Conservation (phyloP, 2,329 filamentous ascomycete species). For the Aspergillus pseudonomiae region DNA sequence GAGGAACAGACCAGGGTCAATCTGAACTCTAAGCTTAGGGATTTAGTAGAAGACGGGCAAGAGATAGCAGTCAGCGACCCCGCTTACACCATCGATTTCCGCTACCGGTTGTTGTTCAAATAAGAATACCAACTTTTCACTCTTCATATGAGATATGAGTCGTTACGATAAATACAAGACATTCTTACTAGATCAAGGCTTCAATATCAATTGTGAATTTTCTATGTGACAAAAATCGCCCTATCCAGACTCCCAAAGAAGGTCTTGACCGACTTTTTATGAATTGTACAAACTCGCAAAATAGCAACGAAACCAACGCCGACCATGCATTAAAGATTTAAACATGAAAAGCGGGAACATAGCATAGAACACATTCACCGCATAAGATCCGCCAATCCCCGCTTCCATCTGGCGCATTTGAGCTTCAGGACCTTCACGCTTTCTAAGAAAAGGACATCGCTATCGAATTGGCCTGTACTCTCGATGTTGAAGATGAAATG, state of each 20-base stretch:
- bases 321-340: conserved; percentile 38
- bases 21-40: conserved; percentile 73
- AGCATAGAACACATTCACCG: conserved; percentile 29
- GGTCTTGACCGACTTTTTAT: conserved; percentile 35
- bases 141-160: conserved; percentile 15
- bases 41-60: conserved; percentile 78
- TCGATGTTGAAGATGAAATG: conserved; percentile 98
- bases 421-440: conserved; percentile 80
- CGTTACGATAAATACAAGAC: conserved; percentile 18
- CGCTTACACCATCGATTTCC: conserved; percentile 76
- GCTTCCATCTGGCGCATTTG: conserved; percentile 66
- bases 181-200: conserved; percentile 15
- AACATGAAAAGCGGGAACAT: conserved; percentile 1
- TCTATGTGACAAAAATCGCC: conserved; percentile 29
- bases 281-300: conserved; percentile 38
- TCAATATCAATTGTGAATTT: conserved; percentile 31
- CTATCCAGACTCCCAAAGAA: conserved; percentile 39
- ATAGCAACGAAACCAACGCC: conserved; percentile 39
- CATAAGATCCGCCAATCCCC: conserved; percentile 48
- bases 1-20: conserved; percentile 85
- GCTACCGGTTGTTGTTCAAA: conserved; percentile 58
- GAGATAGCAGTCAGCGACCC: conserved; percentile 92
- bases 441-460: conserved; percentile 91
- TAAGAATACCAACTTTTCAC: conserved; percentile 20
- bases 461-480: conserved; percentile 93